Conservation (phyloP, 2,329 filamentous ascomycete species). For the Coleophoma cylindrospora region DNA sequence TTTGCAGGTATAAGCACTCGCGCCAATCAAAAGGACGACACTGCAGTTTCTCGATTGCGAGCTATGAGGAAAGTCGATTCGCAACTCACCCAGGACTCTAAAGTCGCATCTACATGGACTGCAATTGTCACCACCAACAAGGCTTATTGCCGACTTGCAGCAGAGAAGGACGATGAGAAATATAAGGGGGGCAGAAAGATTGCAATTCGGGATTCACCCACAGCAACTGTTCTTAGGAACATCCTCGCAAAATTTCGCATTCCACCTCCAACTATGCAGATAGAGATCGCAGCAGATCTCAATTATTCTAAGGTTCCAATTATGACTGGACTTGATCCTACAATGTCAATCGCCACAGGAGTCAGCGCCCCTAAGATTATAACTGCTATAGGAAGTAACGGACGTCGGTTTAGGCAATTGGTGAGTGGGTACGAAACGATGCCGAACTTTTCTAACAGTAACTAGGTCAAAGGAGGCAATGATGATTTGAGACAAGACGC, state of each 20-base stretch:
- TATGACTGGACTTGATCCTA: constrained; percentile 67
- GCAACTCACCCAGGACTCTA: constrained; percentile 48
- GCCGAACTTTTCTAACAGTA: constrained; percentile 13
- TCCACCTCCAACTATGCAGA: constrained; percentile 84
- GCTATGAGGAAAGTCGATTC: constrained; percentile 68
- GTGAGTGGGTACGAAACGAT: constrained; percentile 36
- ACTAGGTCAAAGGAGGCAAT: constrained; percentile 81
- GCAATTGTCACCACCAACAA: constrained; percentile 71
- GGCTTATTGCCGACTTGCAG: constrained; percentile 58
- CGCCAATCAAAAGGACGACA: constrained; percentile 65
- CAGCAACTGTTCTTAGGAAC: constrained; percentile 58
- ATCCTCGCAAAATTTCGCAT: constrained; percentile 62
- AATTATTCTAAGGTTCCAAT: constrained; percentile 74
- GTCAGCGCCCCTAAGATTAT: constrained; percentile 93
- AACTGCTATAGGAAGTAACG: constrained; percentile 73
- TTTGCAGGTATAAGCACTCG: constrained; percentile 75
- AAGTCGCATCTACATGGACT: constrained; percentile 56
- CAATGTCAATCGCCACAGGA: constrained; percentile 81
- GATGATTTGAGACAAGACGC: constrained; percentile 96
- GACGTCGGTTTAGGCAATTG: constrained; percentile 77
- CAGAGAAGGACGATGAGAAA: constrained; percentile 56
- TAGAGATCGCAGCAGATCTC: constrained; percentile 66
- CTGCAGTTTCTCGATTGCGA: constrained; percentile 66
- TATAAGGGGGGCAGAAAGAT: constrained; percentile 66
- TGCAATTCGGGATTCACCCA: constrained; percentile 54